Evolutionary conservation across 495 filamentous ascomycete genomes (phyloP).

Genomic region (Cercophora sp.): DNA sequence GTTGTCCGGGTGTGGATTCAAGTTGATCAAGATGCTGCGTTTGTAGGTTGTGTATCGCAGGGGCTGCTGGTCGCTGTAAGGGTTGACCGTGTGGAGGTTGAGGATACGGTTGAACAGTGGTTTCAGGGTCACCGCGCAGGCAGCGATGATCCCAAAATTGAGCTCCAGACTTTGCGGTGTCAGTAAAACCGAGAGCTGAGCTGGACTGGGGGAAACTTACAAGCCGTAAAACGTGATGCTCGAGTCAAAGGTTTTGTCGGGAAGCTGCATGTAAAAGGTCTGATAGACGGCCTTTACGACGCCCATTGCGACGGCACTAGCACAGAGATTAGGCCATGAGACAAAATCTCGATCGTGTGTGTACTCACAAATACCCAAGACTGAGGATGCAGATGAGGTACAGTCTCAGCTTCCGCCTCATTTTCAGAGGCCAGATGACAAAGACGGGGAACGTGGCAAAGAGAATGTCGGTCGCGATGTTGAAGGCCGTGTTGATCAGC

Average conservation of each 20-base stretch:
- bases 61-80: neutral
- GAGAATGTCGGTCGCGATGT: conserved; percentile 1
- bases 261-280: neutral
- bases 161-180: neutral
- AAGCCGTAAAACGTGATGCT: conserved; percentile 2
- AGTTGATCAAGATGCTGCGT: neutral
- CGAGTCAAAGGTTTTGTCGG: neutral
- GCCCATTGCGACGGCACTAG: neutral
- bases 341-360: too few species aligned
- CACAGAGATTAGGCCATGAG: too few species aligned
- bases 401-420: neutral
- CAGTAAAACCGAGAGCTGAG: neutral
- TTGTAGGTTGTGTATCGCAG: neutral
- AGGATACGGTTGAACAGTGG: conserved; percentile 1
- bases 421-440: conserved; percentile 2
- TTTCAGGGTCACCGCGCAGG: conserved; percentile 1
- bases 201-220: neutral
- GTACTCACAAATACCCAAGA: conserved; percentile 4
- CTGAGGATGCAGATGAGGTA: conserved; percentile 6
- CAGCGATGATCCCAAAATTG: neutral
- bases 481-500: conserved; percentile 27
- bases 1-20: neutral
- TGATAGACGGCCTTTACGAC: neutral
- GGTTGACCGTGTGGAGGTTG: neutral
- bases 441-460: conserved; percentile 4